Conservation (phyloP, 2,329 filamentous ascomycete species). For the Emydomyces testavorans region DNA sequence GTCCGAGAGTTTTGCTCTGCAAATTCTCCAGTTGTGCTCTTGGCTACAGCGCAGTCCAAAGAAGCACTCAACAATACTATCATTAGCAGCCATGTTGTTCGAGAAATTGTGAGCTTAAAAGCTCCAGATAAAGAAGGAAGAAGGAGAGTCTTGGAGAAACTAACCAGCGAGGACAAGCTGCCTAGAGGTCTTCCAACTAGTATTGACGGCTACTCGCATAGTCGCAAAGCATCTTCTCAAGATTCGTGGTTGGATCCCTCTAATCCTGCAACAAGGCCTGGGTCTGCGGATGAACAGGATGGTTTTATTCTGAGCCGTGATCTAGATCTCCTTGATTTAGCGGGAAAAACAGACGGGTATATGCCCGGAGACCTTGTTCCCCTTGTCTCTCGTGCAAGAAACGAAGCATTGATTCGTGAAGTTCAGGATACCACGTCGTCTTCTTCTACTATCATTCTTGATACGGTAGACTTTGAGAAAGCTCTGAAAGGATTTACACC, state of each 20-base stretch:
- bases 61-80: constrained; percentile 84
- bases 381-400: constrained; percentile 74
- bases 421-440: constrained; percentile 46
- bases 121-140: constrained; percentile 87
- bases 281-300: constrained; percentile 36
- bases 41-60: constrained; percentile 87
- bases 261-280: constrained; percentile 43
- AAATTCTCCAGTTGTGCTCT: constrained; percentile 68
- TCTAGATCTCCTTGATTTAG: constrained; percentile 83
- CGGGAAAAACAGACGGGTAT: constrained; percentile 90
- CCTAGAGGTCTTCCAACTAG: constrained; percentile 26
- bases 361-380: constrained; percentile 91
- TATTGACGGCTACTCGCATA: constrained; percentile 28
- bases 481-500: constrained; percentile 90
- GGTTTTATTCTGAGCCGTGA: constrained; percentile 64
- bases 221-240: constrained; percentile 32
- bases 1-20: constrained; percentile 72
- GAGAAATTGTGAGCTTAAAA: constrained; percentile 79
- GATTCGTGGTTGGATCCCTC: constrained; percentile 69
- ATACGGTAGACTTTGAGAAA: constrained; percentile 64
- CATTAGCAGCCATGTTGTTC: constrained; percentile 79
- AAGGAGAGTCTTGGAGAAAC: constrained; percentile 67
- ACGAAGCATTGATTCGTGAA: constrained; percentile 81
- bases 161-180: constrained; percentile 45
- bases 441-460: constrained; percentile 51